Conservation (phyloP, 306 rosid species). For the Acmispon strigosus region DNA sequence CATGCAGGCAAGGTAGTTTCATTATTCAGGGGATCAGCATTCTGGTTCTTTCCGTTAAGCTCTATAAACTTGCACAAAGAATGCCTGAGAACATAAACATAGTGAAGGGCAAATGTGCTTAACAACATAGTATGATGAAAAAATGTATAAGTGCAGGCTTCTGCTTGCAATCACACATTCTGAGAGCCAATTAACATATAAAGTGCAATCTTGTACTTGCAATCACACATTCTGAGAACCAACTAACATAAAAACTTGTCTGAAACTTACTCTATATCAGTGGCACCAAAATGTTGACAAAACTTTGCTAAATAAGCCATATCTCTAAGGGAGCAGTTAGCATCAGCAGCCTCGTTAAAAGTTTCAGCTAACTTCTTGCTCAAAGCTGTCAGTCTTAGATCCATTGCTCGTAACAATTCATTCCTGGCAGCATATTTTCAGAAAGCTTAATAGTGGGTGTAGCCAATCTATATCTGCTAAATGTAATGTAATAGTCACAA, state of each 20-base stretch:
- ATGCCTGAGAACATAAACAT: slow-evolving; percentile 45
- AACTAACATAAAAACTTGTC: background rate
- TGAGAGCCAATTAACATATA: background rate
- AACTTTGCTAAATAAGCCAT: slow-evolving; percentile 35
- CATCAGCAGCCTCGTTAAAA: slow-evolving; percentile 41
- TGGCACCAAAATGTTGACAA: slow-evolving; percentile 60
- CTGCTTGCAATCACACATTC: background rate
- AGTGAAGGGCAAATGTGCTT: background rate
- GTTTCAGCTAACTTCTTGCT: slow-evolving; percentile 47
- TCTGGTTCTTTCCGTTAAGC: slow-evolving; percentile 34
- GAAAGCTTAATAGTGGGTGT: slow-evolving; percentile 23
- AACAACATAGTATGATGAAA: background rate
- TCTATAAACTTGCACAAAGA: slow-evolving; percentile 47
- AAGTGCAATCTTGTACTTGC: background rate
- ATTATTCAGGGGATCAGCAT: slow-evolving; percentile 22
- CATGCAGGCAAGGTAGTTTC: slow-evolving; percentile 26
- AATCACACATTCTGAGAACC: background rate
- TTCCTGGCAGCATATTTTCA: slow-evolving; percentile 59
- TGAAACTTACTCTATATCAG: slow-evolving; percentile 58
- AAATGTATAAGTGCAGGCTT: background rate
- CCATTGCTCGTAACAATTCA: slow-evolving; percentile 85
- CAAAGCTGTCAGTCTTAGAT: slow-evolving; percentile 73
- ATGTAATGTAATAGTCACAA: slow-evolving; percentile 29
- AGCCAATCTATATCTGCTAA: slow-evolving; percentile 19
- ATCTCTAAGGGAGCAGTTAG: slow-evolving; percentile 44